A percentile compares a stretch with the other conserved stretches of the same genome.
Conservation (phyloP, 371 early-diverging fungal genomes). For the Coemansia sp. region DNA sequence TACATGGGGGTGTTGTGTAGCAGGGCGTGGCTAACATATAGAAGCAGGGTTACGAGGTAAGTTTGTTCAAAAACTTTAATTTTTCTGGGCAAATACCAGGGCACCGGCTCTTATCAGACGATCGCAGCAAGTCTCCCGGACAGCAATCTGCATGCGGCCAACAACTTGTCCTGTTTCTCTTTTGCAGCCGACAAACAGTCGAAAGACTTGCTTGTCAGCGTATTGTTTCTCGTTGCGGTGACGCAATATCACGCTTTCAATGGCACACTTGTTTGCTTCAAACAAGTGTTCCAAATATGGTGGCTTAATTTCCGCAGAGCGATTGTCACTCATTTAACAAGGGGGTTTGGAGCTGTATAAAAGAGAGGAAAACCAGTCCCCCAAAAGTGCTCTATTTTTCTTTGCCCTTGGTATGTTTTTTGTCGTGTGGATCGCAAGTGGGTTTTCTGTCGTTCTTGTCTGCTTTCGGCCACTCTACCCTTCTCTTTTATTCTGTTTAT, state of each 20-base stretch:
- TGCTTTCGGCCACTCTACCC: not conserved
- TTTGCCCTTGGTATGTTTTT: not conserved
- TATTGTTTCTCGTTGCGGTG: not conserved
- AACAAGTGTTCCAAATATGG: not conserved
- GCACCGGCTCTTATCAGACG: no score
- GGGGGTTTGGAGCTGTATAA: not conserved
- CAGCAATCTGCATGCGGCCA: no score
- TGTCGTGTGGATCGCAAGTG: not conserved
- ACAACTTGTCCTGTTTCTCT: no score
- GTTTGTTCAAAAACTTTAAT: no score
- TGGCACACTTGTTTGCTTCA: not conserved
- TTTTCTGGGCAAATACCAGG: no score
- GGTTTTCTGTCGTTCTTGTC: not conserved
- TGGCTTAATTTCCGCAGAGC: slow-evolving; percentile 9
- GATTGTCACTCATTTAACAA: slow-evolving; percentile 13
- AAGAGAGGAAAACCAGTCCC: no score
- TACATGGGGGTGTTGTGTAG: no score
- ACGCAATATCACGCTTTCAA: not conserved
- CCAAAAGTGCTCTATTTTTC: not conserved
- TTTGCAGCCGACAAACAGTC: no score
- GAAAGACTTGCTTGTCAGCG: no score
- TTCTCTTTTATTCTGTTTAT: not conserved
- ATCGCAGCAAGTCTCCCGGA: no score
- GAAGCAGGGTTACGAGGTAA: no score
- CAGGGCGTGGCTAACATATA: no score